Percentiles rank a stretch among this genome's conserved stretches.
phyloP scores from a whole-genome alignment of 163 green algal genomes.

The Scenedesmus sp. region DNA sequence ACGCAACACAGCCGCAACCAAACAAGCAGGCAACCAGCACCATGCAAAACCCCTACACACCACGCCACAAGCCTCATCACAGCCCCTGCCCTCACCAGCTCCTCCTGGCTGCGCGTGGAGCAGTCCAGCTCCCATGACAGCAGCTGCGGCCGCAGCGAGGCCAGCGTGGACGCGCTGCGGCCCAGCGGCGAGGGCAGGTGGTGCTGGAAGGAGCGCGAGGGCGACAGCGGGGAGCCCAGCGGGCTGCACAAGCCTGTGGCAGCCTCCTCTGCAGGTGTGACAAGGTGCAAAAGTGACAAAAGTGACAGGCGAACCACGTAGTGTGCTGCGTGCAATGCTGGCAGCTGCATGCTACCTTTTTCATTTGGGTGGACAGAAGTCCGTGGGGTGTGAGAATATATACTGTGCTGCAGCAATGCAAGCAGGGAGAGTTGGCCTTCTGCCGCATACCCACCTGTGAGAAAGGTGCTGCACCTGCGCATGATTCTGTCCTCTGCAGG shows the following conservation, averaged over 20 bases:
- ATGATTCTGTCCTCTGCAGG: not conserved
- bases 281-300: not conserved
- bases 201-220: not conserved
- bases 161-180: not conserved
- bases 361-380: too few relatives aligned
- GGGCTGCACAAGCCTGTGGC: not conserved
- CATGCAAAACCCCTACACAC: not conserved
- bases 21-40: not conserved
- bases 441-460: not conserved
- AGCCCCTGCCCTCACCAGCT: slow-evolving; percentile 45
- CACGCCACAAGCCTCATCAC: too few relatives aligned
- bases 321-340: too few relatives aligned
- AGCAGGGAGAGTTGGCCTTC: too few relatives aligned
- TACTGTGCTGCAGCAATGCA: not conserved
- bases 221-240: not conserved
- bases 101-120: slow-evolving; percentile 48
- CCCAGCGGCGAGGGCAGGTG: not conserved
- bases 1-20: not conserved
- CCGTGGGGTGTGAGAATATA: too few relatives aligned
- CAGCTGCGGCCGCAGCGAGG: slow-evolving; percentile 22
- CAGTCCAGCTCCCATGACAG: slow-evolving; percentile 65
- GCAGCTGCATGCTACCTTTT: too few relatives aligned
- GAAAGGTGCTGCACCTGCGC: not conserved
- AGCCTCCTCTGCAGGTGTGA: not conserved
- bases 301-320: not conserved